These are phyloP conservation scores for Zancudomyces culisetae DNA, from an alignment of 371 early-diverging fungal genomes.

Conservation along the genomic window DNA sequence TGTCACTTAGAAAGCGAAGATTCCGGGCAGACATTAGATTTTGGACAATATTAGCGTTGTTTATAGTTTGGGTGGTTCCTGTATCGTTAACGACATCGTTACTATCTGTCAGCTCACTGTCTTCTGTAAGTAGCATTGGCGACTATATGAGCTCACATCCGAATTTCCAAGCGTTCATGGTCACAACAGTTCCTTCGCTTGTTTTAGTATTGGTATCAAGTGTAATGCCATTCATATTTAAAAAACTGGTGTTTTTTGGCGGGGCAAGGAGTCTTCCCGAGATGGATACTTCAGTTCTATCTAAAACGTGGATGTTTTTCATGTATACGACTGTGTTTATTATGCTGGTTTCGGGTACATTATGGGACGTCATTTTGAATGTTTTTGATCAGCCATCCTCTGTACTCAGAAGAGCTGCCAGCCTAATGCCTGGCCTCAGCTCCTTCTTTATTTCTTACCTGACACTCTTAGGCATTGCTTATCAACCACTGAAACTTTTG, in stretches of 20 bases:
- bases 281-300: conserved; percentile 40
- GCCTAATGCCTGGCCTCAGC: conserved; percentile 35
- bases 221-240: conserved; percentile 44
- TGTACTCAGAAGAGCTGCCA: conserved; percentile 47
- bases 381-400: conserved; percentile 43
- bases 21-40: conserved; percentile 11
- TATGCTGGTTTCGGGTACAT: conserved; percentile 55
- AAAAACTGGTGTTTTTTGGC: conserved; percentile 39
- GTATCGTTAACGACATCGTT: conserved; percentile 19
- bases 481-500: conserved; percentile 49
- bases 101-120: conserved; percentile 19
- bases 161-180: conserved; percentile 28
- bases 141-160: conserved; percentile 16
- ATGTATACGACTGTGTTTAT: conserved; percentile 75
- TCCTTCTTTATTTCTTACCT: conserved; percentile 62
- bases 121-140: conserved; percentile 24
- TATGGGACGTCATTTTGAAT: conserved; percentile 49
- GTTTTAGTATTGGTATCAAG: conserved; percentile 51
- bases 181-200: conserved; percentile 19
- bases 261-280: conserved; percentile 27
- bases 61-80: conserved; percentile 22
- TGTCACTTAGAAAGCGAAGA: conserved; percentile 12
- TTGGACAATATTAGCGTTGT: conserved; percentile 10
- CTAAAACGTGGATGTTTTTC: conserved; percentile 70
- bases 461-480: conserved; percentile 41